Base-by-base conservation (phyloP, 1,284 basidiomycete species). In the Ganoderma lingzhi region DNA sequence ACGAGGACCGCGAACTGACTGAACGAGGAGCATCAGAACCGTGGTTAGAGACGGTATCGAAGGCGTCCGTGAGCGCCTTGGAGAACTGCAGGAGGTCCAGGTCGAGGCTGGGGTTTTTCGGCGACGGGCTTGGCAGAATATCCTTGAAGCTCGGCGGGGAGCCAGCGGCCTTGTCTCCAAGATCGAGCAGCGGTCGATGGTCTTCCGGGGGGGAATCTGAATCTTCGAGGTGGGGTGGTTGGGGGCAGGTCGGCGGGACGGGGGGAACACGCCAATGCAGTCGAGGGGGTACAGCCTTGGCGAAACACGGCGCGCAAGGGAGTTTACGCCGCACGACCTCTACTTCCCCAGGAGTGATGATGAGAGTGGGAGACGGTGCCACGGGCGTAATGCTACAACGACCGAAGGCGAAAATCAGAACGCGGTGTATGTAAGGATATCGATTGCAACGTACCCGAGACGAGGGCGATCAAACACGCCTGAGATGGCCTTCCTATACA, bases 281-380 rank as follows among this genome's bases (percentile, higher is more conserved):
- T 48, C 41, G 51, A 12, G 69, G 59, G 8, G 69, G 65, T 1
- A 58, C 64, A 12, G 65, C 45, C 32, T 48, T 58, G 2, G 65
- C 69, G 30, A 66, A 70, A 30, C 32, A 28, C 15, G 48, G 62
- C 19, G 30, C 62, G 9, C 10, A 17, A 41, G 15, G 48, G 19
- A 23, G 56, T 14, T 9, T 39, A 12, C 56, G 53, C 12, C 15
- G 53, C 6, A 17, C 56, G 10, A 30, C 2, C 4, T 23, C 6
- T 6, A 17, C 28, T 14, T 30, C 28, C 4, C 45, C 55, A 1
- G 64, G 56, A 30, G 58, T 65, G 45, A 23, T 28, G 45, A 59
- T 23, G 37, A 65, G 58, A n/a, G 45, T 30, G 10, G 59, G 63
- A 3, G 65, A 67, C 4, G 65, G 35, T 12, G 56, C 10, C 2